Conservation (phyloP, 2,329 filamentous ascomycete species). For the Zopfia rhizophila region DNA sequence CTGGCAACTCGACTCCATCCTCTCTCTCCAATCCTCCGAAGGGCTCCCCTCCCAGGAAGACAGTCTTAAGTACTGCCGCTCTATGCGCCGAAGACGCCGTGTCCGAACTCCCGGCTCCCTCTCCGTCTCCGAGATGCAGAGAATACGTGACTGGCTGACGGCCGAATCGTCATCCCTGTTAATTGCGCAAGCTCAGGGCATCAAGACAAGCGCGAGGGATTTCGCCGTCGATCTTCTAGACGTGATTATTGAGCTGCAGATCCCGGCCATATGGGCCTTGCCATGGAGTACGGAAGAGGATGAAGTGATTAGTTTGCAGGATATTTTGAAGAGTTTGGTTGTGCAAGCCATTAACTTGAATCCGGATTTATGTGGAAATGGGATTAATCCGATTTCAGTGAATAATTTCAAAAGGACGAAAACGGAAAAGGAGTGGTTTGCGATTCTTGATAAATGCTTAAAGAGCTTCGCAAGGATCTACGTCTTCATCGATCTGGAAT, state of each 20-base stretch:
- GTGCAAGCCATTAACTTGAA: constrained; percentile 9
- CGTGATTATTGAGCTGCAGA: background rate
- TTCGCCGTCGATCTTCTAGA: constrained; percentile 3
- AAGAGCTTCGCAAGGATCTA: constrained; percentile 4
- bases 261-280: constrained; percentile 7
- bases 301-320: background rate
- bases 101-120: background rate
- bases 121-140: background rate
- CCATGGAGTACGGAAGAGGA: no score
- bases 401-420: constrained; percentile 1
- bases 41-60: no score
- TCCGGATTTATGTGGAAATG: background rate
- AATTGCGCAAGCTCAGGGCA: no score
- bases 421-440: constrained; percentile 10
- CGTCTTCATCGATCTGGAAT: constrained; percentile 12
- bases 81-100: no score
- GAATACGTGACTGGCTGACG: constrained; percentile 1
- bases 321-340: constrained; percentile 5
- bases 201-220: no score
- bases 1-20: no score
- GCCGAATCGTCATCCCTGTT: background rate
- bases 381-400: no score
- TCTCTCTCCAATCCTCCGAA: no score
- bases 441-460: constrained; percentile 3
- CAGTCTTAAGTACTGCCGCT: no score